A percentile compares a stretch with the other conserved stretches of the same genome.
phyloP scores from a whole-genome alignment of 129 eudicot genomes.

The Deinandra increscens region DNA sequence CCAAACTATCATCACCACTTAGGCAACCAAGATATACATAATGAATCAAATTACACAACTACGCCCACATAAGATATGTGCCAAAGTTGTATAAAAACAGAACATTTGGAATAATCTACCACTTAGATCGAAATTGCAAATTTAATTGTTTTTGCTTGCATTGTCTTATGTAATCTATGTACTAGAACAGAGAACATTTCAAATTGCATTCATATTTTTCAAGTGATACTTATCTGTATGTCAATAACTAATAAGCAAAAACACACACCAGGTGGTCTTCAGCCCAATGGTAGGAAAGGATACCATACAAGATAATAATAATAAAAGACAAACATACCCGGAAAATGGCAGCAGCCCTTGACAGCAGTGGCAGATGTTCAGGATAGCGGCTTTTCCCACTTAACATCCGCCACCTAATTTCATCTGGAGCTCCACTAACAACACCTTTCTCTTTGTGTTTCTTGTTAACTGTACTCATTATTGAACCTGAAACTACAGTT shows the following conservation, averaged over 20 bases:
- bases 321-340: constrained; percentile 46
- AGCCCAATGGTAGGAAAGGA: neutral
- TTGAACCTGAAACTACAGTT: constrained; percentile 51
- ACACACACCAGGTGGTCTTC: neutral
- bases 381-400: constrained; percentile 88
- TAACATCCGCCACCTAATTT: constrained; percentile 66
- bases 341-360: constrained; percentile 85
- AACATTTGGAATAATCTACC: neutral
- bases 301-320: neutral
- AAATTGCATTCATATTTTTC: too few species aligned
- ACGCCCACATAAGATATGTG: neutral
- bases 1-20: neutral
- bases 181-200: neutral
- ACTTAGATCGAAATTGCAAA: neutral
- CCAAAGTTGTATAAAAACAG: neutral
- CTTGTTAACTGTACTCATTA: constrained; percentile 35
- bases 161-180: neutral
- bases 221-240: too few species aligned
- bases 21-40: constrained; percentile 6
- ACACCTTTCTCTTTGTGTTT: constrained; percentile 51
- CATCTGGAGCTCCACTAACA: constrained; percentile 32
- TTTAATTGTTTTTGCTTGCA: neutral
- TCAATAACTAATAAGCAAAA: neutral
- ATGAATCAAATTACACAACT: neutral
- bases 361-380: constrained; percentile 66